phyloP scores from a whole-genome alignment of 371 early-diverging fungal genomes.

The Smittium culicis region DNA sequence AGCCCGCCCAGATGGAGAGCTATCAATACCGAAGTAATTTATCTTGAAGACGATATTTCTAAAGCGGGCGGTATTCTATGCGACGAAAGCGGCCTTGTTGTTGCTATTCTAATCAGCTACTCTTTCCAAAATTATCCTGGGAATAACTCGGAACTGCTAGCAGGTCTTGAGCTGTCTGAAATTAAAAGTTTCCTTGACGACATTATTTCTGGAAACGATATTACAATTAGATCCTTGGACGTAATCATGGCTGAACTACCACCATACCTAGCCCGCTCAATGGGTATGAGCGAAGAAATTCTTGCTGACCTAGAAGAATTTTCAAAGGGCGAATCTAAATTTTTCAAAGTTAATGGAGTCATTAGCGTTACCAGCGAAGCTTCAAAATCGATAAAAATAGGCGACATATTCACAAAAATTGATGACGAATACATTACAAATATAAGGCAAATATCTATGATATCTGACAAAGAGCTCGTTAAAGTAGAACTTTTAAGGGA shows the following conservation, averaged over 20 bases:
- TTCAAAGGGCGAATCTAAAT: not conserved
- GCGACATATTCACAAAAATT: slow-evolving; percentile 74
- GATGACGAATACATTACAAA: slow-evolving; percentile 51
- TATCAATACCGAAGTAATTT: slow-evolving; percentile 52
- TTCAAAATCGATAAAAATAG: slow-evolving; percentile 46
- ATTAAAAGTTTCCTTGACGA: not conserved
- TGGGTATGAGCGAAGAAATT: not conserved
- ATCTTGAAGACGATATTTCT: slow-evolving; percentile 35
- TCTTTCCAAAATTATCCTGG: not conserved
- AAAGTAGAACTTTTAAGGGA: slow-evolving; percentile 43
- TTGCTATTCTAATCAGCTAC: not conserved
- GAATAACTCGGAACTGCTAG: not conserved
- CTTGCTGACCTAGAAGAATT: not conserved
- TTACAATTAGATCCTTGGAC: not conserved
- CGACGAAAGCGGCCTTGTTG: not conserved
- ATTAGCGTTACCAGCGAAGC: not conserved
- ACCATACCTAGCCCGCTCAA: not conserved
- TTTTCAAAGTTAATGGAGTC: not conserved
- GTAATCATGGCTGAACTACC: not conserved
- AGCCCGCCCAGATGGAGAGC: slow-evolving; percentile 52
- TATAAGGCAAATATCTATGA: slow-evolving; percentile 43
- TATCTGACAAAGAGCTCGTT: slow-evolving; percentile 15
- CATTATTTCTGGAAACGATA: not conserved
- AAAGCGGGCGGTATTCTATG: not conserved
- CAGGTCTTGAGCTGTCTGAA: not conserved